Percentiles rank a stretch among this genome's conserved stretches.
These are phyloP conservation scores for Centrapalus pauciflorus DNA, from an alignment of 129 eudicot species.

Conservation along the genomic window DNA sequence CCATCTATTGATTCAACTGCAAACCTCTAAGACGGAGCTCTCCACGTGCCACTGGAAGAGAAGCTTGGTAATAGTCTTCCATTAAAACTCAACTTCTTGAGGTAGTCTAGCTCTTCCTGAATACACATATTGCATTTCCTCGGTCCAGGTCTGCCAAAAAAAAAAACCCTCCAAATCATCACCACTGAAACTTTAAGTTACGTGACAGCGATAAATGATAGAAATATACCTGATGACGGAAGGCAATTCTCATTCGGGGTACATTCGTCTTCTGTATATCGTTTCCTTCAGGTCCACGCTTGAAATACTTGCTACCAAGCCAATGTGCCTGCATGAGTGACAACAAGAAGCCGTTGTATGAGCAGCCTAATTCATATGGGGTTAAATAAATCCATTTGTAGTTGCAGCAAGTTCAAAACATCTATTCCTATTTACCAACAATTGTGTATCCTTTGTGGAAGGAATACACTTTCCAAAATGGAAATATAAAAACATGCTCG, in stretches of 20 bases:
- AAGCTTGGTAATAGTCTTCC: neutral
- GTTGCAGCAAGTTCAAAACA: no score
- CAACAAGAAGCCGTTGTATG: neutral
- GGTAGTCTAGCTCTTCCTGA: slow-evolving; percentile 63
- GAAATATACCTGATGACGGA: slow-evolving; percentile 72
- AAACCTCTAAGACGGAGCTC: neutral
- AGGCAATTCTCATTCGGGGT: slow-evolving; percentile 67
- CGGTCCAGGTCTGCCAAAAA: slow-evolving; percentile 81
- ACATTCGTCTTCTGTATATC: slow-evolving; percentile 92
- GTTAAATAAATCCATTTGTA: neutral
- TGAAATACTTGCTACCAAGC: slow-evolving; percentile 72
- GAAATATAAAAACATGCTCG: neutral
- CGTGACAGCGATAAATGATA: neutral
- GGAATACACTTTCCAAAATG: no score
- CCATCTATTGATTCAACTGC: neutral
- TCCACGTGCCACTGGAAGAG: neutral
- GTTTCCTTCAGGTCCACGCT: slow-evolving; percentile 79
- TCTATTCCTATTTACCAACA: neutral
- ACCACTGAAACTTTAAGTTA: neutral
- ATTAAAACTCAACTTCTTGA: slow-evolving; percentile 59
- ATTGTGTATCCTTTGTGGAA: no score
- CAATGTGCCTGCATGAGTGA: slow-evolving; percentile 60
- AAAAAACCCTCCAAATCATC: neutral
- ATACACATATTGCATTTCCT: slow-evolving; percentile 86
- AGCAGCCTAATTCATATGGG: neutral